Percentiles rank a stretch among this genome's conserved stretches.
Evolutionary conservation across 2,329 filamentous ascomycete genomes (phyloP).

Genomic region (Calonectria leucothoes): DNA sequence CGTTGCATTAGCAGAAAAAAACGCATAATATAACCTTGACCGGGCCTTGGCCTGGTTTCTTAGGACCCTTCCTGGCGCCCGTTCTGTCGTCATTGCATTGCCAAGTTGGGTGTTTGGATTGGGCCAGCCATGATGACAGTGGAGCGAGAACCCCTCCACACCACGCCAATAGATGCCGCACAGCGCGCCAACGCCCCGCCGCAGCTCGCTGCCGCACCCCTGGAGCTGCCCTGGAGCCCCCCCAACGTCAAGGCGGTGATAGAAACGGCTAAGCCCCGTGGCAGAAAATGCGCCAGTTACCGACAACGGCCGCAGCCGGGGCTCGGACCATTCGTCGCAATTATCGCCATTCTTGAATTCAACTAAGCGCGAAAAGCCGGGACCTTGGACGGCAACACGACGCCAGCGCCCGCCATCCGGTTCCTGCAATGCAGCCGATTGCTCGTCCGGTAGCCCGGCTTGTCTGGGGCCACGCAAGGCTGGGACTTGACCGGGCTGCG

Average conservation of each 20-base stretch:
- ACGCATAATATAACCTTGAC: slow-evolving; percentile 21
- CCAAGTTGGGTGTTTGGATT: slow-evolving; percentile 12
- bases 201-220: slow-evolving; percentile 6
- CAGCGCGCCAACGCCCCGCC: slow-evolving; percentile 7
- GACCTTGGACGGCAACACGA: slow-evolving; percentile 24
- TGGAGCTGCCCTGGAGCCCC: slow-evolving; percentile 14
- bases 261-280: slow-evolving; percentile 9
- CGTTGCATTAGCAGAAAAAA: slow-evolving; percentile 22
- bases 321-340: slow-evolving; percentile 41
- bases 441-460: slow-evolving; percentile 46
- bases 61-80: slow-evolving; percentile 16
- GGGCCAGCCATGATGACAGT: slow-evolving; percentile 7
- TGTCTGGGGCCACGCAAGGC: slow-evolving; percentile 44
- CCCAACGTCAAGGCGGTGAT: slow-evolving; percentile 34
- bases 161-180: slow-evolving; percentile 9
- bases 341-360: slow-evolving; percentile 21
- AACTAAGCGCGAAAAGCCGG: slow-evolving; percentile 11
- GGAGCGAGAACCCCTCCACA: slow-evolving; percentile 24
- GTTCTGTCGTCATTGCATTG: slow-evolving; percentile 22
- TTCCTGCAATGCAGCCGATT: slow-evolving; percentile 49
- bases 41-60: slow-evolving; percentile 13
- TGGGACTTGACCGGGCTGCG: slow-evolving; percentile 38
- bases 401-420: slow-evolving; percentile 24
- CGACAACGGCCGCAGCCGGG: slow-evolving; percentile 37
- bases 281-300: slow-evolving; percentile 39